Percentiles rank a stretch among this genome's conserved stretches.
These are phyloP conservation scores for Nemania abortiva DNA, from an alignment of 2,329 filamentous ascomycete species.

Conservation along the genomic window DNA sequence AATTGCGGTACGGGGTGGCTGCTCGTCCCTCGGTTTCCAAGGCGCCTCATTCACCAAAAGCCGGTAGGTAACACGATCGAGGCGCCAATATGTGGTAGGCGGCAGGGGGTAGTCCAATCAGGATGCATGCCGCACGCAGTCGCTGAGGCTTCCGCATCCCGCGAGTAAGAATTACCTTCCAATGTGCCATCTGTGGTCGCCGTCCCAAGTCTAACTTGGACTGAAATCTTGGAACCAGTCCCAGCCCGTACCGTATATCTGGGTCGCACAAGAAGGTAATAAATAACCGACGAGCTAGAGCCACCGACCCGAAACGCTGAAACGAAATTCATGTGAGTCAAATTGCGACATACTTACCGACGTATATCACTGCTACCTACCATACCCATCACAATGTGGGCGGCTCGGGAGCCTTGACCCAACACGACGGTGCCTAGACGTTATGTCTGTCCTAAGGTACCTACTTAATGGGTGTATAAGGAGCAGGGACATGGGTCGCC, in stretches of 20 bases:
- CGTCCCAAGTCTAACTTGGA: background rate
- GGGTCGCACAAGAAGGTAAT: background rate
- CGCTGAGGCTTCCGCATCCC: constrained; percentile 4
- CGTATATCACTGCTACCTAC: too few species aligned
- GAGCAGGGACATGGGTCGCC: too few species aligned
- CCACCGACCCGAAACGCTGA: constrained; percentile 10
- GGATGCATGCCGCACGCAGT: background rate
- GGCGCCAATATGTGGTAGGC: constrained; percentile 12
- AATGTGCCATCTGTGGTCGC: background rate
- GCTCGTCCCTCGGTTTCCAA: background rate
- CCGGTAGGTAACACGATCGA: background rate
- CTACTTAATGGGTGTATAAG: too few species aligned
- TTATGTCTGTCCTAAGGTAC: too few species aligned
- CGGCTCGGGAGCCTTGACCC: background rate
- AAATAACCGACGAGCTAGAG: background rate
- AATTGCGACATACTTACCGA: background rate
- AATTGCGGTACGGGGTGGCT: background rate
- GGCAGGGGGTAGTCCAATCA: constrained; percentile 1
- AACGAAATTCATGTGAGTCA: constrained; percentile 21
- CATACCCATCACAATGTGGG: background rate
- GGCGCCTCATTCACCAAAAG: background rate
- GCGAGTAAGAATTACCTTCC: constrained; percentile 10
- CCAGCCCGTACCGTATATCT: background rate
- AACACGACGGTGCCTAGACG: background rate
- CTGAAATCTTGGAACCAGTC: background rate